Evolutionary conservation across 2,329 filamentous ascomycete species (phyloP).

Genomic region (Alternaria triticimaculans): DNA sequence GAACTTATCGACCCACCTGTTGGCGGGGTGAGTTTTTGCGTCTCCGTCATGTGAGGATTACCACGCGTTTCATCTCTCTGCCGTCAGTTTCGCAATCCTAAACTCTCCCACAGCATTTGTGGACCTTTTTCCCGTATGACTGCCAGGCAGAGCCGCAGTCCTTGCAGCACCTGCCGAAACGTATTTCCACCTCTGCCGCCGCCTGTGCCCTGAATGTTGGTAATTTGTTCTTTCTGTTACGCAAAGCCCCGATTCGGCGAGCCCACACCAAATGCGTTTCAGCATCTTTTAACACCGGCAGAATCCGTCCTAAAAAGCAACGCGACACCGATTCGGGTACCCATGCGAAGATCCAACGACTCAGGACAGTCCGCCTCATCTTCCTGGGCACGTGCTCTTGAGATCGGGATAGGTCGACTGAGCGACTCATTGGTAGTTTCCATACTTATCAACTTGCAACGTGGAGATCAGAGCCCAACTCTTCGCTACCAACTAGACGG

Average conservation of each 20-base stretch:
- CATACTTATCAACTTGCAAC: background rate
- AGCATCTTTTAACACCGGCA: slow-evolving; percentile 13
- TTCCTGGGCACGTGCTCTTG: slow-evolving; percentile 14
- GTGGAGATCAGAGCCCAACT: background rate
- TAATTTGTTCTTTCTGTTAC: background rate
- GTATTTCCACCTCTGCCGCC: slow-evolving; percentile 1
- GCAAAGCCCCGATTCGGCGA: slow-evolving; percentile 15
- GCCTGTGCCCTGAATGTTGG: slow-evolving; percentile 6
- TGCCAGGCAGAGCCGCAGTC: slow-evolving; percentile 7
- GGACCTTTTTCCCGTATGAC: slow-evolving; percentile 9
- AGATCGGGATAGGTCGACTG: slow-evolving; percentile 8
- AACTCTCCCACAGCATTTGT: slow-evolving; percentile 8
- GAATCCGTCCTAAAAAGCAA: slow-evolving; percentile 7
- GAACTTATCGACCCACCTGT: slow-evolving; percentile 23
- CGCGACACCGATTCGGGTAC: slow-evolving; percentile 7
- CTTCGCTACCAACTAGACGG: background rate
- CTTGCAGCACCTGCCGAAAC: slow-evolving; percentile 10
- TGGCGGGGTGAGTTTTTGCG: slow-evolving; percentile 23
- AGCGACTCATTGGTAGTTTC: slow-evolving; percentile 9
- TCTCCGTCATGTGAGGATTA: slow-evolving; percentile 21
- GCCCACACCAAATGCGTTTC: slow-evolving; percentile 18
- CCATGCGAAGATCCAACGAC: slow-evolving; percentile 22
- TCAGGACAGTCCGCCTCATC: slow-evolving; percentile 6
- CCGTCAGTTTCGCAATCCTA: slow-evolving; percentile 19
- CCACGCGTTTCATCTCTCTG: slow-evolving; percentile 20